These are phyloP conservation scores for Exophiala calicioides DNA, from an alignment of 2,329 filamentous ascomycete species.

Conservation along the genomic window DNA sequence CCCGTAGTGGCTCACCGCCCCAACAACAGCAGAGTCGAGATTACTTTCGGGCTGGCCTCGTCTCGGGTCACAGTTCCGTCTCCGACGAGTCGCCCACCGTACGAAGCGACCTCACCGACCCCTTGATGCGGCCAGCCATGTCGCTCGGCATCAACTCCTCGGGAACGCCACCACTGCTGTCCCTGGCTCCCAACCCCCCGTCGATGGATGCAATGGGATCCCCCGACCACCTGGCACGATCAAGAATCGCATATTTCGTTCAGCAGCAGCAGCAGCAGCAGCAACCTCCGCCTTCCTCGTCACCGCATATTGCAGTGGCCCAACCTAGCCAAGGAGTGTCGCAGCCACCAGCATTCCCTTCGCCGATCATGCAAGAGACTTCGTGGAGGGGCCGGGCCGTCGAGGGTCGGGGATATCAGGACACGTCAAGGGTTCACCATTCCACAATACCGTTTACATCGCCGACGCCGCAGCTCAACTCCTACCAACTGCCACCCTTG, in stretches of 20 bases:
- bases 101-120: conserved; percentile 25
- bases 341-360: conserved; percentile 13
- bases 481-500: conserved; percentile 18
- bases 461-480: conserved; percentile 10
- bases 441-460: conserved; percentile 9
- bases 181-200: conserved; percentile 6
- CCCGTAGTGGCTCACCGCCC: conserved; percentile 25
- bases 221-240: conserved; percentile 16
- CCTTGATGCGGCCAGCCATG: conserved; percentile 24
- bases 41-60: conserved; percentile 19
- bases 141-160: conserved; percentile 18
- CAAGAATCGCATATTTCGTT: conserved; percentile 16
- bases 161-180: conserved; percentile 23
- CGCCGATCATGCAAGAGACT: conserved; percentile 19
- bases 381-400: conserved; percentile 19
- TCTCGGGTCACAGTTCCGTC: conserved; percentile 29
- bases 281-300: conserved; percentile 4
- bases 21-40: conserved; percentile 16
- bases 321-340: conserved; percentile 1
- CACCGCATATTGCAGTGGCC: conserved; percentile 1
- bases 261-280: conserved; percentile 18
- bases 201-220: conserved; percentile 9
- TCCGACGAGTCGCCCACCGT: conserved; percentile 29
- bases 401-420: conserved; percentile 20
- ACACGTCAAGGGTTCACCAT: conserved; percentile 14